Evolutionary conservation across 441 rosid species (phyloP), one percentile per base, ranked within the genome.

Genomic region (Bocquillonia castaneifolia): DNA sequence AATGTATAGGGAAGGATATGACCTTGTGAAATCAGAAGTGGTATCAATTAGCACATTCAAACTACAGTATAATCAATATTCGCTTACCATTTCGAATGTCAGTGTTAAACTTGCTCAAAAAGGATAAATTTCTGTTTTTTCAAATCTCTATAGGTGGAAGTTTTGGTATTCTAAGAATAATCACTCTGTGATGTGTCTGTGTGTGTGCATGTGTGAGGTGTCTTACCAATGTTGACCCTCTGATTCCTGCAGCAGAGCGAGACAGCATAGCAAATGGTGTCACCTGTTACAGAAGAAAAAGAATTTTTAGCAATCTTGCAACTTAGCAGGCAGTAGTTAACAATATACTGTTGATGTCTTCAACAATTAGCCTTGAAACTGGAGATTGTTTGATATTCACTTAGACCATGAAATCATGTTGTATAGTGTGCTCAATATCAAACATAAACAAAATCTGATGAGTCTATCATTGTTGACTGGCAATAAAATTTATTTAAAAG

Each of bases 181-280:
- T n/a, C n/a, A n/a, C n/a, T n/a, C n/a, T n/a, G n/a, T n/a, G n/a
- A n/a, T n/a, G n/a, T n/a, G n/a, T n/a, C n/a, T n/a, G n/a, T n/a
- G n/a, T n/a, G n/a, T n/a, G n/a, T n/a, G n/a, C n/a, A n/a, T n/a
- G n/a, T n/a, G 47, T 2, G 59, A 28, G 53, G 47, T 36, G 7
- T 31, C 82, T 79, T 88, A 94, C 97, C 97, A 94, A 61, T 62
- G 97, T 84, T 55, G 96, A 86, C 73, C 99, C 97, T 81, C 97
- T 86, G 54, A 92, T 94, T 79, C 99, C 98, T 28, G 98, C 97
- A 29, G 97, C 88, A 61, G 94, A 73, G 37, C 98, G 91, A 48
- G 98, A 94, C 51, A 94, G 87, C 97, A 94, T 90, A 32, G 98
- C 97, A 78, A 87, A 91, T 69, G 93, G 97, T 1, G 97, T 94